phyloP scores from a whole-genome alignment of 805 yeast genomes.

The Tetrapisispora phaffii region DNA sequence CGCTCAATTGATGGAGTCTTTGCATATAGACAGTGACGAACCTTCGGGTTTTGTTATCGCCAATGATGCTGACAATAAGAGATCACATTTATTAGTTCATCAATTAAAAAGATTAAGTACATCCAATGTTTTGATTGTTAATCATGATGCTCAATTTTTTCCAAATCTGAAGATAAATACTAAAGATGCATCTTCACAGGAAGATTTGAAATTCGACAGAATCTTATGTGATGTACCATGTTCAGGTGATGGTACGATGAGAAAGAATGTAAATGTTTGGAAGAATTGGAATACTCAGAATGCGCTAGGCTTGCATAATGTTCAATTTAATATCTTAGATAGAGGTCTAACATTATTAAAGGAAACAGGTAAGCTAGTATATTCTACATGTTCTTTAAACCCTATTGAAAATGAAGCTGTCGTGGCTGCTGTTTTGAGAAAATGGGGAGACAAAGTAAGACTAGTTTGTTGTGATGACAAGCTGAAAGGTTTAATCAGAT shows the following conservation, averaged over 20 bases:
- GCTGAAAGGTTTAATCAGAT: conserved; percentile 70
- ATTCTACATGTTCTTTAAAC: conserved; percentile 91
- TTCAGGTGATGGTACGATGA: conserved; percentile 97
- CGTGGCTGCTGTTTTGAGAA: conserved; percentile 80
- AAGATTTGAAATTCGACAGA: conserved; percentile 62
- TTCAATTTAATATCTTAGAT: conserved; percentile 78
- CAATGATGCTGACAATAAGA: conserved; percentile 87
- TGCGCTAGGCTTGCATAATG: conserved; percentile 79
- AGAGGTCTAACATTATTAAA: conserved; percentile 86
- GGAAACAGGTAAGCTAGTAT: conserved; percentile 85
- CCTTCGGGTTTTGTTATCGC: conserved; percentile 91
- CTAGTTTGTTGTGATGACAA: conserved; percentile 61
- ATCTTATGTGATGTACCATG: conserved; percentile 97
- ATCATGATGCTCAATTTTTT: conserved; percentile 94
- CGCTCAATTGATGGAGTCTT: conserved; percentile 86
- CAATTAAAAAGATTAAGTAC: conserved; percentile 91
- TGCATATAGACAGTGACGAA: conserved; percentile 54
- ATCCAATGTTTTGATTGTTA: conserved; percentile 84
- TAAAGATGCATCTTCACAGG: conserved; percentile 25
- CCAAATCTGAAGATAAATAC: conserved; percentile 53
- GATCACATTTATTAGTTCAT: conserved; percentile 96
- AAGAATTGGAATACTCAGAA: conserved; percentile 84
- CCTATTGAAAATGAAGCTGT: conserved; percentile 98
- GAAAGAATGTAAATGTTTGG: conserved; percentile 95
- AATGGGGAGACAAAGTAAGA: conserved; percentile 57